phyloP scores from a whole-genome alignment of 2,329 filamentous ascomycete species.

The Taxawa tesnikishii region DNA sequence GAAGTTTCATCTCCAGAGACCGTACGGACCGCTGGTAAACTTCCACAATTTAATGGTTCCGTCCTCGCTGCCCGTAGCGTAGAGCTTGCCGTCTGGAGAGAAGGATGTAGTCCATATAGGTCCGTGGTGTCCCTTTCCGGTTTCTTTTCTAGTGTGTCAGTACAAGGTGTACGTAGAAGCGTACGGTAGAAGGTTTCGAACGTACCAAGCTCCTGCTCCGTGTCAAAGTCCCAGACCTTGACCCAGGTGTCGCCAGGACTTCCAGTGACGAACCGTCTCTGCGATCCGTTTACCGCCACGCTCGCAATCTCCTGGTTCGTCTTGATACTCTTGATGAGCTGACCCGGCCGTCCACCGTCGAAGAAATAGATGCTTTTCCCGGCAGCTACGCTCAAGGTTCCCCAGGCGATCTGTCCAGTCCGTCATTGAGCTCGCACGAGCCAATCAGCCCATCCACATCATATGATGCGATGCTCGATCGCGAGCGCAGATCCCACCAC shows the following conservation, averaged over 20 bases:
- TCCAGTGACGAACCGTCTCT: slow-evolving; percentile 77
- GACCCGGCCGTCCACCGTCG: slow-evolving; percentile 58
- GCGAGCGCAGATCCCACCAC: slow-evolving; percentile 83
- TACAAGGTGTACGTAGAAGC: too few species aligned
- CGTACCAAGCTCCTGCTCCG: slow-evolving; percentile 63
- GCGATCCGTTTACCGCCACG: slow-evolving; percentile 72
- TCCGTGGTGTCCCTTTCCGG: slow-evolving; percentile 93
- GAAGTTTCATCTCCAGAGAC: slow-evolving; percentile 44
- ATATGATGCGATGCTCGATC: slow-evolving; percentile 63
- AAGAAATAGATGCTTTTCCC: slow-evolving; percentile 92
- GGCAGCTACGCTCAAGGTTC: slow-evolving; percentile 80
- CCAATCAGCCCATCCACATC: slow-evolving; percentile 75
- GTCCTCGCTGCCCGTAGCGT: slow-evolving; percentile 92
- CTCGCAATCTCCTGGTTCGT: slow-evolving; percentile 81
- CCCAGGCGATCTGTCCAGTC: slow-evolving; percentile 50
- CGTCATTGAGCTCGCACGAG: slow-evolving; percentile 70
- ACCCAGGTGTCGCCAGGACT: slow-evolving; percentile 92
- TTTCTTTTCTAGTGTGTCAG: slow-evolving; percentile 41
- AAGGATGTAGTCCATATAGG: slow-evolving; percentile 95
- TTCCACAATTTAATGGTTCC: slow-evolving; percentile 92
- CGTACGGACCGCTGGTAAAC: slow-evolving; percentile 51
- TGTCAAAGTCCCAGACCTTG: slow-evolving; percentile 83
- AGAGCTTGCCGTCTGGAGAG: slow-evolving; percentile 89
- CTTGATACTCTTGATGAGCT: slow-evolving; percentile 63
- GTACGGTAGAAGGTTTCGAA: slow-evolving; percentile 8